Evolutionary conservation across 768 basidiomycete genomes (phyloP).

Genomic region (Tephrocybe sp.): DNA sequence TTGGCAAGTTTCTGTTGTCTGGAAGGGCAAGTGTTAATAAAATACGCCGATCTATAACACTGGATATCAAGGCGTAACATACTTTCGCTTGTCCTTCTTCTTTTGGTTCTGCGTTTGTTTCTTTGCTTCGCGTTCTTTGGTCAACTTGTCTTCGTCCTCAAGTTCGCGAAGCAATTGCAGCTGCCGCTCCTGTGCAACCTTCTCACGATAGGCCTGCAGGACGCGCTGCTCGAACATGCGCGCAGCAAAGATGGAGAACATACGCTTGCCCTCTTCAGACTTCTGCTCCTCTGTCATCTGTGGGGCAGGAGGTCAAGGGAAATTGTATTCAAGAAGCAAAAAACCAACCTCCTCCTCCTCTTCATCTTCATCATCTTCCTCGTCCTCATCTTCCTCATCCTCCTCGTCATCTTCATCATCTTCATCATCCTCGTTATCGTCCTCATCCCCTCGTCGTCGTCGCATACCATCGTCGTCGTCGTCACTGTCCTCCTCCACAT

Average conservation of each 20-base stretch:
- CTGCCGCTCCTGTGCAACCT: slow-evolving; percentile 94
- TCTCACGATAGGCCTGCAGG: slow-evolving; percentile 92
- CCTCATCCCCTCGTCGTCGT: slow-evolving; percentile 34
- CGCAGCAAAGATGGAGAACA: slow-evolving; percentile 99
- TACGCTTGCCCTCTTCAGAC: slow-evolving; percentile 98
- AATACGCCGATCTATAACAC: slow-evolving; percentile 8
- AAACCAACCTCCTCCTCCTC: slow-evolving; percentile 43
- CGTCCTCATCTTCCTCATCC: slow-evolving; percentile 58
- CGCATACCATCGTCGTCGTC: slow-evolving; percentile 37
- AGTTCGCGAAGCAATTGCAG: slow-evolving; percentile 90
- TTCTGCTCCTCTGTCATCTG: slow-evolving; percentile 93
- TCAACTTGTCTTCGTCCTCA: slow-evolving; percentile 89
- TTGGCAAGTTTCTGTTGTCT: slow-evolving; percentile 92
- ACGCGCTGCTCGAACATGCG: slow-evolving; percentile 99
- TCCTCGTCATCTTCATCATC: slow-evolving; percentile 61
- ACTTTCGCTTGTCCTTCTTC: slow-evolving; percentile 97
- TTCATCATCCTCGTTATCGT: slow-evolving; percentile 58
- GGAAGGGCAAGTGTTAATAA: slow-evolving; percentile 5
- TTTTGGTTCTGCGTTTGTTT: slow-evolving; percentile 96
- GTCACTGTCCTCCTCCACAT: slow-evolving; percentile 47
- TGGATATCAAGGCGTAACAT: slow-evolving; percentile 18
- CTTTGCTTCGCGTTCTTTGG: slow-evolving; percentile 88
- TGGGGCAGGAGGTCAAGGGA: slow-evolving; percentile 25
- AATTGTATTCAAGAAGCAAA: slow-evolving; percentile 9
- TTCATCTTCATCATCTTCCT: slow-evolving; percentile 66